Conservation (phyloP, 116 monocot species). For the Posidonia oceanica region DNA sequence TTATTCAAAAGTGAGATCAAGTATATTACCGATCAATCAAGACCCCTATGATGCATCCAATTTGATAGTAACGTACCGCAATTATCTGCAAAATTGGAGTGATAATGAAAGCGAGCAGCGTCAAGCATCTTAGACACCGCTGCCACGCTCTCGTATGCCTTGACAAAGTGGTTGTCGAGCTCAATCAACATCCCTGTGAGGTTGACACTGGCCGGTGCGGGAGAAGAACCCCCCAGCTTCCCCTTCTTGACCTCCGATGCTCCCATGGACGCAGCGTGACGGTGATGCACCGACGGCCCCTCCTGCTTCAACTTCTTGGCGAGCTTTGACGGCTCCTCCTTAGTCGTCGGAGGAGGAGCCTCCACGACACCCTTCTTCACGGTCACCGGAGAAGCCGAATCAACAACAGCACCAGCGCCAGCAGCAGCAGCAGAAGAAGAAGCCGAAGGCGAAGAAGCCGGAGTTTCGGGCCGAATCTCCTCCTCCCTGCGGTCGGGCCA, state of each 20-base stretch:
- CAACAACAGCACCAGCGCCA: constrained; percentile 4
- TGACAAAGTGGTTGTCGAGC: constrained; percentile 82
- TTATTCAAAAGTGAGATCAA: no score
- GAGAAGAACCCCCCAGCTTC: constrained; percentile 19
- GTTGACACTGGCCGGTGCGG: constrained; percentile 6
- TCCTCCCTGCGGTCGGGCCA: constrained; percentile 17
- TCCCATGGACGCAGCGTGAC: constrained; percentile 21
- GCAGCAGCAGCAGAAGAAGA: not conserved
- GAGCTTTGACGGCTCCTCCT: constrained; percentile 8
- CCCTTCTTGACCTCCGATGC: constrained; percentile 32
- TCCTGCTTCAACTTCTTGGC: constrained; percentile 22
- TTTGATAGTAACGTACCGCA: constrained; percentile 45
- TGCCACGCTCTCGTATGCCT: constrained; percentile 68
- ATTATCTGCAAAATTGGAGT: constrained; percentile 89
- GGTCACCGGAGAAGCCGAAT: constrained; percentile 7
- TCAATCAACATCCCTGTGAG: constrained; percentile 47
- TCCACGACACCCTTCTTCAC: constrained; percentile 13
- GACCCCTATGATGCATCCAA: no score
- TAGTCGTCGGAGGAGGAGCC: constrained; percentile 10
- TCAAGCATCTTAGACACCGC: constrained; percentile 84
- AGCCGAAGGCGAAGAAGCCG: constrained; percentile 2
- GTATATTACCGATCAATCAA: no score
- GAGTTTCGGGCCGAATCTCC: constrained; percentile 27
- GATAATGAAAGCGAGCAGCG: constrained; percentile 87
- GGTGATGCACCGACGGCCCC: constrained; percentile 20